Conservation (phyloP, 2,329 filamentous ascomycete species). For the Cordyceps fumosorosea region DNA sequence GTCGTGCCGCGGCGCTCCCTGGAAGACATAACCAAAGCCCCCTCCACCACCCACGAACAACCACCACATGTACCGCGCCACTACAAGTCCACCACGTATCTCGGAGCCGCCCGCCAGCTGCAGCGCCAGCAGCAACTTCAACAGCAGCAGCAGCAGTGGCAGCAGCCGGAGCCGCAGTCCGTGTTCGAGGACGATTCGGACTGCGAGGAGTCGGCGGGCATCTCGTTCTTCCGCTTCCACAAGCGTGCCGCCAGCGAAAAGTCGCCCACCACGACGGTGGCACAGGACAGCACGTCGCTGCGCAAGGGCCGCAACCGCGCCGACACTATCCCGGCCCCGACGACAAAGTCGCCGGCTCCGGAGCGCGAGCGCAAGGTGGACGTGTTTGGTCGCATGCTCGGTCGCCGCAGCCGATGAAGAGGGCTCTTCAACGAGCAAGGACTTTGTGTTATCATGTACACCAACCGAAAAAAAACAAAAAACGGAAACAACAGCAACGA, state of each 20-base stretch:
- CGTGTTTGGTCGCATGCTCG: conserved; percentile 32
- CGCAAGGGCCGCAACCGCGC: conserved; percentile 15
- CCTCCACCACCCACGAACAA: not conserved
- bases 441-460: not conserved
- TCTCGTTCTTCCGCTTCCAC: conserved; percentile 39
- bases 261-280: not conserved
- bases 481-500: not conserved
- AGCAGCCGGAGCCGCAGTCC: conserved; percentile 29
- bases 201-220: conserved; percentile 29
- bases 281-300: not conserved
- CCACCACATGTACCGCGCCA: conserved; percentile 16
- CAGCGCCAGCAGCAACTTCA: conserved; percentile 19
- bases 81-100: conserved; percentile 24
- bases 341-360: conserved; percentile 3
- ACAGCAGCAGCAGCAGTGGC: conserved; percentile 16
- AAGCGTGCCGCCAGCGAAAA: conserved; percentile 30
- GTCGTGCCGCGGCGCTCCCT: conserved; percentile 20
- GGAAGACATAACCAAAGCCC: conserved; percentile 17
- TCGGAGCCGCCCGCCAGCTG: conserved; percentile 16
- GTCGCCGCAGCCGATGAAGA: conserved; percentile 24
- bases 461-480: not conserved
- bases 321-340: conserved; percentile 20
- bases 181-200: conserved; percentile 46
- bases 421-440: too few relatives aligned
- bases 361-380: conserved; percentile 26